Conservation (phyloP, 2,329 filamentous ascomycete genomes). For the Zymoseptoria brevis region DNA sequence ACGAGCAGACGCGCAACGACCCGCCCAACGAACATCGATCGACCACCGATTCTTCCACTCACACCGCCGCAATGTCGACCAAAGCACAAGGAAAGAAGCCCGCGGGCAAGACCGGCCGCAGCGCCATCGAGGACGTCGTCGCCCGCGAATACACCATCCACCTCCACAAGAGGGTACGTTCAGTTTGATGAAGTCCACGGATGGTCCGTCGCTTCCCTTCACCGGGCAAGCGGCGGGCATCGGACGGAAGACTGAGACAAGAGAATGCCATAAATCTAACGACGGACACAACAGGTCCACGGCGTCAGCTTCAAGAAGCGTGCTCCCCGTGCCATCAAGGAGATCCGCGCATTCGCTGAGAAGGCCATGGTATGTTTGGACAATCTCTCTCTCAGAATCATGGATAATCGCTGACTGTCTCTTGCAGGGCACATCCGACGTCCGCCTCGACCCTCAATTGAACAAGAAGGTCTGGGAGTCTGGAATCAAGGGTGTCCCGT, state of each 20-base stretch:
- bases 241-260: slow-evolving; percentile 60
- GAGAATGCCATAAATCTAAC: slow-evolving; percentile 30
- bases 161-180: slow-evolving; percentile 96
- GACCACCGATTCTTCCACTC: slow-evolving; percentile 5
- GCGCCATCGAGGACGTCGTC: slow-evolving; percentile 98
- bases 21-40: slow-evolving; percentile 6
- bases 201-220: slow-evolving; percentile 33
- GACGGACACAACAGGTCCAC: slow-evolving; percentile 61
- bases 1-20: slow-evolving; percentile 1
- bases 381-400: background rate
- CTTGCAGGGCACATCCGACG: slow-evolving; percentile 81
- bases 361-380: slow-evolving; percentile 80
- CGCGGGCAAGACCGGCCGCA: slow-evolving; percentile 68
- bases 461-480: slow-evolving; percentile 99
- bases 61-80: slow-evolving; percentile 33
- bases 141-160: slow-evolving; percentile 99
- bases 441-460: slow-evolving; percentile 94
- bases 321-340: slow-evolving; percentile 97
- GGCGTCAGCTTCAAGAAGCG: slow-evolving; percentile 99
- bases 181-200: slow-evolving; percentile 66
- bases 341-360: slow-evolving; percentile 91
- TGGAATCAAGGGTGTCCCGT: slow-evolving; percentile 97
- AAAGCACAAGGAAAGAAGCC: slow-evolving; percentile 48
- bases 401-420: slow-evolving; percentile 4
- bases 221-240: slow-evolving; percentile 31